Evolutionary conservation across 2,329 filamentous ascomycete genomes (phyloP), one percentile per base, ranked within the genome.

Genomic region (Colletotrichum tamarilloi): DNA sequence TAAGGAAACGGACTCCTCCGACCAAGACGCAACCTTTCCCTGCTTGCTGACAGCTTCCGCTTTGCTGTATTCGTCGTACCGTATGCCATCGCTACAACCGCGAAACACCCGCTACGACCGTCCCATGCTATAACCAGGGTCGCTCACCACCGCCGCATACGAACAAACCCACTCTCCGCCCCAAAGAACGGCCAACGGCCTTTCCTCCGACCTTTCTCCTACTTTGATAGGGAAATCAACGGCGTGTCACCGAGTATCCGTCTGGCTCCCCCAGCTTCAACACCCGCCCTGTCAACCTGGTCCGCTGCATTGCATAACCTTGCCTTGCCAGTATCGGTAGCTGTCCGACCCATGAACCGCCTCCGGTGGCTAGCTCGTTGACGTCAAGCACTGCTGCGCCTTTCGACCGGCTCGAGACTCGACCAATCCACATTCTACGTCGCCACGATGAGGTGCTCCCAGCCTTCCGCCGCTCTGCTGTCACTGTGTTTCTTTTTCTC

Each of bases 381-480:
- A 70, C 67, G 46, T 56, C 49, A 52, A 46, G 32, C 57, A 19
- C 42, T 55, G 55, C 35, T 56, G 32, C 28, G 12, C 32, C 35
- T 42, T 26, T 46, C 5, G 19, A 35, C 26, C 22, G 53, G 14
- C 32, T 38, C 42, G 5, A 19, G 32, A 24, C 26, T 28, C 49
- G 28, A 22, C 24, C 38, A 8, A 14, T 22, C 53, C 28, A 42
- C 5, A 11, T 30, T 59, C 32, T 42, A 24, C 42, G 19, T 28
- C 38, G 35, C 65, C 62, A 68, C 46, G n/a, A 75, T 75, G 74
- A 60, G 53, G 57, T 69, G 58, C 49, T 57, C 69, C 2, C 62
- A 75, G 55, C 57, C 73, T 14, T 74, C 79, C 72, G 73, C 82
- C 66, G 73, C 76, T 4, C 22, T 81, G 64, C 60, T 82, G 30